Percentiles rank a stretch among this genome's conserved stretches.
Evolutionary conservation across 2,329 filamentous ascomycete genomes (phyloP).

Genomic region (Plectosphaerella sp.): DNA sequence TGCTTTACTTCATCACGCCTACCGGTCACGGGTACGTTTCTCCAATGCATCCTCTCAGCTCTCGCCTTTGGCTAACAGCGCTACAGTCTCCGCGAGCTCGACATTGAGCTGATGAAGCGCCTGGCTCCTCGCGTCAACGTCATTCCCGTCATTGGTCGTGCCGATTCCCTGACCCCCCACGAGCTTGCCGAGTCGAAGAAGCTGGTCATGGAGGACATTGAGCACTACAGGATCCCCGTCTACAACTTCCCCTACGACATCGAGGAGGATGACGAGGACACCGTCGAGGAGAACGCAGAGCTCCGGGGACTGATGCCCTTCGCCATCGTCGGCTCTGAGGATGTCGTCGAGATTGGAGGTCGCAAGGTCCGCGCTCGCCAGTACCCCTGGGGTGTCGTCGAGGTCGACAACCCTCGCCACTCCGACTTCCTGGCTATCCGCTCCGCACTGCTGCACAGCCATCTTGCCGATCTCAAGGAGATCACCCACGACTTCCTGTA

Average conservation of each 20-base stretch:
- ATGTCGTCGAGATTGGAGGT: conserved; percentile 88
- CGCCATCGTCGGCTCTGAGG: conserved; percentile 96
- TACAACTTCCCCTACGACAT: conserved; percentile 99
- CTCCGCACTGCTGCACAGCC: conserved; percentile 93
- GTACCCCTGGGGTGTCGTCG: conserved; percentile 98
- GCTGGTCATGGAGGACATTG: conserved; percentile 99
- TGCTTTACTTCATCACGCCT: conserved; percentile 99
- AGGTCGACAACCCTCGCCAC: conserved; percentile 98
- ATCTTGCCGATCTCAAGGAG: conserved; percentile 97
- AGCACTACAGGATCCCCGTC: conserved; percentile 98
- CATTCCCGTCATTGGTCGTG: conserved; percentile 97
- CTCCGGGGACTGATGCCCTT: conserved; percentile 97
- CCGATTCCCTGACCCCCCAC: conserved; percentile 91
- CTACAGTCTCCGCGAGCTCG: conserved; percentile 86
- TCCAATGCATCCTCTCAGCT: background rate
- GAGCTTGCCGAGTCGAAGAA: conserved; percentile 99
- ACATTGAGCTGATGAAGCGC: conserved; percentile 99
- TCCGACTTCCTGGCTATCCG: conserved; percentile 97
- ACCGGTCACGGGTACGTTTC: conserved; percentile 80
- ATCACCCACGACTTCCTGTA: conserved; percentile 99
- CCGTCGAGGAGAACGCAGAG: conserved; percentile 98
- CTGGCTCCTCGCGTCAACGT: conserved; percentile 97
- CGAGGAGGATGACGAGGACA: conserved; percentile 98
- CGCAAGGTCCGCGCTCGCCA: conserved; percentile 90
- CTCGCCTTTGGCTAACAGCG: conserved; percentile 7